Percentiles rank a stretch among this genome's conserved stretches.
These are phyloP conservation scores for Colletotrichum costaricense DNA, from an alignment of 2,329 filamentous ascomycete genomes.

Conservation along the genomic window DNA sequence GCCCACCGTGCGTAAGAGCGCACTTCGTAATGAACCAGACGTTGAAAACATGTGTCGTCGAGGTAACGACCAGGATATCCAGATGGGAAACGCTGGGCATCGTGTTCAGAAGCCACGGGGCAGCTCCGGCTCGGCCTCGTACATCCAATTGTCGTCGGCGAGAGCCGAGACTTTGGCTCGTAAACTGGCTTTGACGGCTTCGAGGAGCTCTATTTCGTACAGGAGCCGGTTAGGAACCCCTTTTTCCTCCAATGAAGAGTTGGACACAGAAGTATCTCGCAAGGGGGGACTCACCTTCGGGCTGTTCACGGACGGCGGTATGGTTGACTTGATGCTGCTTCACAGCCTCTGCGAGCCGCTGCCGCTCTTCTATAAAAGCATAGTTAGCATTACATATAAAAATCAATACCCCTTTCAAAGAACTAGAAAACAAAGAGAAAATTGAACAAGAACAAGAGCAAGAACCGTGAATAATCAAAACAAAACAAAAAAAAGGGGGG, in stretches of 20 bases:
- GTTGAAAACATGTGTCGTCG: background rate
- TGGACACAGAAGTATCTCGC: background rate
- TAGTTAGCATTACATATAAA: conserved; percentile 40
- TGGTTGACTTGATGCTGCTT: conserved; percentile 69
- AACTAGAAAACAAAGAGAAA: background rate
- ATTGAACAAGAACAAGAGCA: background rate
- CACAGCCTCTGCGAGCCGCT: conserved; percentile 70
- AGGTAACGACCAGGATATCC: conserved; percentile 33
- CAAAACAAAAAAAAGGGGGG: no score
- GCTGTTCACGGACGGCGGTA: conserved; percentile 68
- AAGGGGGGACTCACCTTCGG: conserved; percentile 47
- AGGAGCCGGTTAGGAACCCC: conserved; percentile 28
- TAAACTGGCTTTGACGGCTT: conserved; percentile 76
- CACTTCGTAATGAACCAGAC: conserved; percentile 1
- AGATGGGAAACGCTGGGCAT: conserved; percentile 15
- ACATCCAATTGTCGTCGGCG: conserved; percentile 92
- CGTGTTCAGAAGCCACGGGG: conserved; percentile 48
- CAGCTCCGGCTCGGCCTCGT: conserved; percentile 72
- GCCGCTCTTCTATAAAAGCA: conserved; percentile 62
- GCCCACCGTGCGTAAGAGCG: background rate
- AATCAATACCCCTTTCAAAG: conserved; percentile 36
- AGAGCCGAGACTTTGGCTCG: conserved; percentile 78
- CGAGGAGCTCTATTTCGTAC: conserved; percentile 70
- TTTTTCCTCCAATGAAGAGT: background rate
- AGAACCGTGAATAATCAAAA: background rate